Conservation (phyloP, 768 basidiomycete species). For the Strobilomyces dryophilus region DNA sequence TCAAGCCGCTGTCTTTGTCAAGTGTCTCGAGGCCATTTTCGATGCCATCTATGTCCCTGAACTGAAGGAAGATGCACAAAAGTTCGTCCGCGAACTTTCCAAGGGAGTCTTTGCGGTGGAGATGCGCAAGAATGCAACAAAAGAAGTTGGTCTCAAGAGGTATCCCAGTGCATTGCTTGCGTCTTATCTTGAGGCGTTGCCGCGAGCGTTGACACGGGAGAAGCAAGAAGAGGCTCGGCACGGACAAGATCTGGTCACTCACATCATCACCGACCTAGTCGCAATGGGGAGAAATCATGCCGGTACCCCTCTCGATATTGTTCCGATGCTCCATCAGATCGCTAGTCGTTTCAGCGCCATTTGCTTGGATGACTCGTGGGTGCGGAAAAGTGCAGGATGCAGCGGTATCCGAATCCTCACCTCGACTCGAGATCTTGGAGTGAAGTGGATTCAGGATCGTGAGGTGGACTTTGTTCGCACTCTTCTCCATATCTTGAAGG, state of each 20-base stretch:
- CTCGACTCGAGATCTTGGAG: conserved; percentile 61
- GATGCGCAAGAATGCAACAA: conserved; percentile 53
- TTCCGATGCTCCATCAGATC: conserved; percentile 73
- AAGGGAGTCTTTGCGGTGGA: conserved; percentile 73
- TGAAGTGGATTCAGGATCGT: conserved; percentile 78
- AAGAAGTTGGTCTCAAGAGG: conserved; percentile 49
- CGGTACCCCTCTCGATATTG: conserved; percentile 50
- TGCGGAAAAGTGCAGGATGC: conserved; percentile 85
- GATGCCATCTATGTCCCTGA: conserved; percentile 71
- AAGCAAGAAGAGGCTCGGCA: conserved; percentile 55
- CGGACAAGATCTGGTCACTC: conserved; percentile 55
- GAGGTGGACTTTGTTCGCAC: conserved; percentile 89
- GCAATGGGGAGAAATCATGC: conserved; percentile 45
- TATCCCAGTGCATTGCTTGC: conserved; percentile 56
- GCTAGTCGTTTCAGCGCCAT: conserved; percentile 79
- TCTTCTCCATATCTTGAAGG: conserved; percentile 87
- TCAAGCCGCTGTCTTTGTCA: conserved; percentile 67
- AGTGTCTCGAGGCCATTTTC: conserved; percentile 70
- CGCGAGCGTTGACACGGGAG: conserved; percentile 69
- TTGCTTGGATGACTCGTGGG: conserved; percentile 91
- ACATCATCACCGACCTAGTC: conserved; percentile 66
- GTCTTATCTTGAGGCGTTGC: conserved; percentile 77
- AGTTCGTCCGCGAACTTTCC: conserved; percentile 66
- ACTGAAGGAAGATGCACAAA: conserved; percentile 62
- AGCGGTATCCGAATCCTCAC: conserved; percentile 81